phyloP scores from a whole-genome alignment of 2,329 filamentous ascomycete genomes.

The Emergomyces orientalis region DNA sequence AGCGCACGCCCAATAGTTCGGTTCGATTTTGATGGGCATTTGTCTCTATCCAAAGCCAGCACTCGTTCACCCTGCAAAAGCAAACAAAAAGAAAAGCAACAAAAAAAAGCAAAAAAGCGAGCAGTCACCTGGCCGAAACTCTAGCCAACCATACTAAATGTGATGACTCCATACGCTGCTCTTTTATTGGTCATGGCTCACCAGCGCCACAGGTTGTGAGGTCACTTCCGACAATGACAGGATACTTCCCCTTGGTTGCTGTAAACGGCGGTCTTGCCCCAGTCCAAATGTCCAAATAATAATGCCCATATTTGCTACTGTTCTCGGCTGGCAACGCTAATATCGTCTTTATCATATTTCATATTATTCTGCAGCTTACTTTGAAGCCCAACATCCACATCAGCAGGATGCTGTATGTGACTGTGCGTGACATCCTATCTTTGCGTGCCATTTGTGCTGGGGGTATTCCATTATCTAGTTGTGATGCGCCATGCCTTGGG shows the following conservation, averaged over 20 bases:
- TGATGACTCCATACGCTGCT: background rate
- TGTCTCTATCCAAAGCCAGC: background rate
- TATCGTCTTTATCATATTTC: background rate
- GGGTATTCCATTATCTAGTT: background rate
- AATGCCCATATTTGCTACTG: background rate
- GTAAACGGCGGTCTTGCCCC: no score
- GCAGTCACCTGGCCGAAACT: background rate
- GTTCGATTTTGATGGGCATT: background rate
- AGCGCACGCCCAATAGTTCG: background rate
- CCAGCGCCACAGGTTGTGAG: background rate
- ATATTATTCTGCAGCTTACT: background rate
- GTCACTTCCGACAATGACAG: background rate
- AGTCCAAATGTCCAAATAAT: background rate
- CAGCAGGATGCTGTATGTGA: background rate
- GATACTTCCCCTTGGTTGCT: background rate
- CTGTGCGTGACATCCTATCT: background rate
- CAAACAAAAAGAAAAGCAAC: background rate
- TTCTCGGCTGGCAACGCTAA: background rate
- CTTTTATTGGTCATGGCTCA: background rate
- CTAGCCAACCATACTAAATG: background rate
- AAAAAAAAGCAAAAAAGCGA: background rate
- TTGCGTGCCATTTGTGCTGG: background rate
- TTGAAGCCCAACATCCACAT: background rate
- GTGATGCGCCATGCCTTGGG: background rate
- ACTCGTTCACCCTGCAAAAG: background rate